Evolutionary conservation across 768 basidiomycete species (phyloP).

Genomic region (Amanita subjunquillea): DNA sequence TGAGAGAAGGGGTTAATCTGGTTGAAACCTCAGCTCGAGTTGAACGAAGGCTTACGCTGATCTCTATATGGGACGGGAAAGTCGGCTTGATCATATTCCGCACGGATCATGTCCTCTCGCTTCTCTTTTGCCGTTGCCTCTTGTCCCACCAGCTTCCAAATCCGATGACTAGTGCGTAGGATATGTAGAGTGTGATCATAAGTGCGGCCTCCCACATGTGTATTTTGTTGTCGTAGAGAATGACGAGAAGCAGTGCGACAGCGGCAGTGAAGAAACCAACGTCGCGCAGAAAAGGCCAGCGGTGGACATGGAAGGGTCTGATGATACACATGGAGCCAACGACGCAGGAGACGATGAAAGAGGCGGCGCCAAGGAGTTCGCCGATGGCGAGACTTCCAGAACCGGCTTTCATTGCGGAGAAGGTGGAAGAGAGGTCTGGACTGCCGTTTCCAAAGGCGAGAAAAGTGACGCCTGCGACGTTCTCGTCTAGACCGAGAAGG

Average conservation of each 20-base stretch:
- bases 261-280: constrained; percentile 90
- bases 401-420: constrained; percentile 78
- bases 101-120: constrained; percentile 42
- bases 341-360: constrained; percentile 94
- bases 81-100: constrained; percentile 47
- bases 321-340: constrained; percentile 98
- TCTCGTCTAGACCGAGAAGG: constrained; percentile 80
- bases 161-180: constrained; percentile 73
- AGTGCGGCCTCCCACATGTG: constrained; percentile 58
- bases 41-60: constrained; percentile 34
- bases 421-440: constrained; percentile 94
- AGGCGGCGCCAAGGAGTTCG: constrained; percentile 89
- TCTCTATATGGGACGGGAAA: constrained; percentile 49
- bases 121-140: constrained; percentile 37
- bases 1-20: constrained; percentile 2
- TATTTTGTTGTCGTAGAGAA: constrained; percentile 71
- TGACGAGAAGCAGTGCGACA: constrained; percentile 62
- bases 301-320: constrained; percentile 82
- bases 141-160: constrained; percentile 69
- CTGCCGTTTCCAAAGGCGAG: constrained; percentile 96
- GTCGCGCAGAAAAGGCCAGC: constrained; percentile 80
- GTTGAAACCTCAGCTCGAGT: not conserved
- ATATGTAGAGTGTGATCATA: constrained; percentile 63
- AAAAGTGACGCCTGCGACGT: constrained; percentile 93
- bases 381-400: constrained; percentile 90